Conservation (phyloP, 2,329 filamentous ascomycete species). For the Aspergillus clavatus region DNA sequence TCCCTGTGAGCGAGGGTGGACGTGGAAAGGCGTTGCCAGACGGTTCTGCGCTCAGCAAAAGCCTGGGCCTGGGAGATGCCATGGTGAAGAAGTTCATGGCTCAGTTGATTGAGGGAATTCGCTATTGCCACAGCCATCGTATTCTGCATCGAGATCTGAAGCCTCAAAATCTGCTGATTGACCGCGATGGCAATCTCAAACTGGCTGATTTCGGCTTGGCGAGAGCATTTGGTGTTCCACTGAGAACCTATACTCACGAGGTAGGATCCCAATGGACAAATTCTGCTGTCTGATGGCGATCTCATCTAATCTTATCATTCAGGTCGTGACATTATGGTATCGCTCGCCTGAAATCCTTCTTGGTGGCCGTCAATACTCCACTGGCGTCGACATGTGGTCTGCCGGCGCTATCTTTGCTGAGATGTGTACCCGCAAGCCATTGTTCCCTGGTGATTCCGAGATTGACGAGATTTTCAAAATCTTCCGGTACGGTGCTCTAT, state of each 20-base stretch:
- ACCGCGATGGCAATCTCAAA: slow-evolving; percentile 83
- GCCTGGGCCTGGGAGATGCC: slow-evolving; percentile 67
- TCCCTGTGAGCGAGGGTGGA: slow-evolving; percentile 78
- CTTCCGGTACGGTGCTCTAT: slow-evolving; percentile 61
- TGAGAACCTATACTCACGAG: slow-evolving; percentile 90
- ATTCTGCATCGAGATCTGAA: slow-evolving; percentile 85
- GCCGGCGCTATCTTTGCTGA: slow-evolving; percentile 92
- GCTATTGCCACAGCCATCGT: slow-evolving; percentile 84
- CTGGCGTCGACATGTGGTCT: slow-evolving; percentile 94
- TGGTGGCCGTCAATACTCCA: slow-evolving; percentile 86
- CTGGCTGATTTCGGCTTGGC: slow-evolving; percentile 86
- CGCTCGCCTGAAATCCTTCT: slow-evolving; percentile 85
- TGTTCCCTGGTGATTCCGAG: slow-evolving; percentile 89
- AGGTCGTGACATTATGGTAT: slow-evolving; percentile 92
- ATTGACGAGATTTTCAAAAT: slow-evolving; percentile 95
- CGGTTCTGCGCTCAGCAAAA: slow-evolving; percentile 60
- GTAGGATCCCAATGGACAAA: slow-evolving; percentile 31
- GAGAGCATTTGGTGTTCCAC: slow-evolving; percentile 82
- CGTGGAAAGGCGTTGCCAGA: slow-evolving; percentile 81
- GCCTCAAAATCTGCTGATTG: slow-evolving; percentile 83
- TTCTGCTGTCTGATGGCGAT: background rate
- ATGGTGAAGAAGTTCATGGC: slow-evolving; percentile 94
- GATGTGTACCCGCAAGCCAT: slow-evolving; percentile 89
- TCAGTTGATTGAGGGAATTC: slow-evolving; percentile 76
- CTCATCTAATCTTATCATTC: slow-evolving; percentile 8